Conservation (phyloP, 441 rosid genomes). For the Manihot esculenta region DNA sequence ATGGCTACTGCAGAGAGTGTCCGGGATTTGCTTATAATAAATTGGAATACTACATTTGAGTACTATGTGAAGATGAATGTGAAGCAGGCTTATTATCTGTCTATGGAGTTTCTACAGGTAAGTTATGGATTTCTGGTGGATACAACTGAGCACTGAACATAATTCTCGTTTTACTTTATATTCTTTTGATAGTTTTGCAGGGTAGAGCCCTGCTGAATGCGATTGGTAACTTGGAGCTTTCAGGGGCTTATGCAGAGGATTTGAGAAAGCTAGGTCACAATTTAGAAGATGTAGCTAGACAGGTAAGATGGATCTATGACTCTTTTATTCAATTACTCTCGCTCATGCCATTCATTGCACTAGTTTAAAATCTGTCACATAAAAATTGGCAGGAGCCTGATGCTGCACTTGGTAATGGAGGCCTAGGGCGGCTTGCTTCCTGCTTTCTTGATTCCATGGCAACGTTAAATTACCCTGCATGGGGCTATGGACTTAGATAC, state of each 20-base stretch:
- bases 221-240: constrained; percentile 45
- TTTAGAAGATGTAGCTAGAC: constrained; percentile 41
- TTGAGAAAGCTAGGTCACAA: constrained; percentile 38
- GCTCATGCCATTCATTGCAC: not conserved
- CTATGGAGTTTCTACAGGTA: constrained; percentile 51
- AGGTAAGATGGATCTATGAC: constrained; percentile 25
- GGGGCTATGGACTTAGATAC: constrained; percentile 58
- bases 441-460: constrained; percentile 65
- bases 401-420: constrained; percentile 69
- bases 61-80: constrained; percentile 34
- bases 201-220: constrained; percentile 52
- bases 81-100: constrained; percentile 49
- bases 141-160: not conserved
- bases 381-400: constrained; percentile 44
- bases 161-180: not conserved
- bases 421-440: constrained; percentile 60
- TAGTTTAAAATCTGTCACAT: not conserved
- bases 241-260: constrained; percentile 49
- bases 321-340: not conserved
- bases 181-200: constrained; percentile 19
- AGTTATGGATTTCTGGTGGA: constrained; percentile 2
- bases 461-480: constrained; percentile 61
- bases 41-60: constrained; percentile 44
- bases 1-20: constrained; percentile 46
- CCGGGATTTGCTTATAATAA: constrained; percentile 40